Conservation (phyloP, 495 filamentous ascomycete species). For the Penicillium arizonense region DNA sequence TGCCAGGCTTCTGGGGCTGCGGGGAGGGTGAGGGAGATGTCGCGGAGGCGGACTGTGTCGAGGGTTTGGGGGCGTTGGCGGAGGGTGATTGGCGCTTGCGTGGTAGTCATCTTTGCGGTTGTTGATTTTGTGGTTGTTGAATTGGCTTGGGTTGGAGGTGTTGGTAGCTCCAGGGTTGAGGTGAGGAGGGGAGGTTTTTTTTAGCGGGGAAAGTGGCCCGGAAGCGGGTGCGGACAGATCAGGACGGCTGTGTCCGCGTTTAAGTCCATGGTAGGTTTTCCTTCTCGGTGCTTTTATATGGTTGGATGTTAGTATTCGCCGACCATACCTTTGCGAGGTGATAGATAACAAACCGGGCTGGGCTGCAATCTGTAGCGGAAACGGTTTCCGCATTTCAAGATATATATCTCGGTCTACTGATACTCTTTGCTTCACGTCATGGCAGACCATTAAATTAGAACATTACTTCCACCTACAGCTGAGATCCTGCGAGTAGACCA, state of each 20-base stretch:
- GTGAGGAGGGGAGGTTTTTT: slow-evolving; percentile 11
- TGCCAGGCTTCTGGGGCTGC: slow-evolving; percentile 48
- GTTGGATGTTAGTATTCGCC: neutral
- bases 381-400: no score
- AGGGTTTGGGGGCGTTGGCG: slow-evolving; percentile 35
- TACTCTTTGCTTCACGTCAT: no score
- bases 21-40: slow-evolving; percentile 44
- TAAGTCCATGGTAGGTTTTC: neutral
- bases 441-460: no score
- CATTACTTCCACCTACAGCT: no score
- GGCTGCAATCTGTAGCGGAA: no score
- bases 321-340: no score
- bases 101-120: slow-evolving; percentile 25
- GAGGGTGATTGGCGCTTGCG: slow-evolving; percentile 25
- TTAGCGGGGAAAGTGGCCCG: slow-evolving; percentile 13
- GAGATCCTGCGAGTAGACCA: no score
- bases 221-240: slow-evolving; percentile 18
- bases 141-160: neutral
- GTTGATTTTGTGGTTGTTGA: neutral
- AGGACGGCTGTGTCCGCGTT: slow-evolving; percentile 11
- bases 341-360: no score
- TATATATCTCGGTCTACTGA: no score
- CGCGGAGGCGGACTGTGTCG: slow-evolving; percentile 41
- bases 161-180: neutral
- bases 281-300: neutral